These are phyloP conservation scores for Magnaporthiopsis incrustans DNA, from an alignment of 2,329 filamentous ascomycete species.

Conservation along the genomic window DNA sequence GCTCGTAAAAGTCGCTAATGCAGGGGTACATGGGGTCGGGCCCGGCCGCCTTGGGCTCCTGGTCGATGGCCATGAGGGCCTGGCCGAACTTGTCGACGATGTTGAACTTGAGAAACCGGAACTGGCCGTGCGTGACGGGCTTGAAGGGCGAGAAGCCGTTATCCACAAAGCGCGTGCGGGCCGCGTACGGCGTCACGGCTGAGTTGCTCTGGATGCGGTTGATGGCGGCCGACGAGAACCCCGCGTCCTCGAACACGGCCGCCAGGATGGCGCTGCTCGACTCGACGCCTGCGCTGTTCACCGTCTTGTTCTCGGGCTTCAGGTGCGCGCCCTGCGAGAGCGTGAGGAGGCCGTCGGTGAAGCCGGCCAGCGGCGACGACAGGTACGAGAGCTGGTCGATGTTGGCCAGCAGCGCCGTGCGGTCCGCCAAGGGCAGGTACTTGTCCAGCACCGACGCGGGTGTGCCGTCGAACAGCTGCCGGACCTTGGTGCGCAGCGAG, in stretches of 20 bases:
- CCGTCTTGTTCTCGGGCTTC: constrained; percentile 22
- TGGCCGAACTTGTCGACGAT: constrained; percentile 44
- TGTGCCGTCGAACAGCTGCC: constrained; percentile 24
- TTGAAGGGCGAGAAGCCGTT: constrained; percentile 28
- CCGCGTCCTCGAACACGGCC: not conserved
- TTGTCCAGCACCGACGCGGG: constrained; percentile 15
- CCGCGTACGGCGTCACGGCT: constrained; percentile 28
- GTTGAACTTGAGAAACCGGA: constrained; percentile 36
- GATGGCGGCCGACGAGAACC: not conserved
- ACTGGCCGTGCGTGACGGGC: constrained; percentile 38
- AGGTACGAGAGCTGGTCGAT: constrained; percentile 17
- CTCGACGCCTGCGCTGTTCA: not conserved
- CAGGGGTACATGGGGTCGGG: constrained; percentile 21
- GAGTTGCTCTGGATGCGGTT: not conserved
- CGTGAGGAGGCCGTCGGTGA: constrained; percentile 20
- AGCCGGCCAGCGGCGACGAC: constrained; percentile 19
- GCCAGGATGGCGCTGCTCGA: not conserved
- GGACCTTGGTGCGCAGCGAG: constrained; percentile 23
- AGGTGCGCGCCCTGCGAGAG: constrained; percentile 21
- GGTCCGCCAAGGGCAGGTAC: constrained; percentile 11
- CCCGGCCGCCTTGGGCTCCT: constrained; percentile 11
- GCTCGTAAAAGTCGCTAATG: constrained; percentile 26
- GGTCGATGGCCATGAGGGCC: constrained; percentile 24
- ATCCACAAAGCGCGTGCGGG: constrained; percentile 16
- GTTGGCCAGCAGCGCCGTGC: constrained; percentile 11